Evolutionary conservation across 2,329 filamentous ascomycete species (phyloP), one percentile per base, ranked within the genome.

Genomic region (Alternaria sp.): DNA sequence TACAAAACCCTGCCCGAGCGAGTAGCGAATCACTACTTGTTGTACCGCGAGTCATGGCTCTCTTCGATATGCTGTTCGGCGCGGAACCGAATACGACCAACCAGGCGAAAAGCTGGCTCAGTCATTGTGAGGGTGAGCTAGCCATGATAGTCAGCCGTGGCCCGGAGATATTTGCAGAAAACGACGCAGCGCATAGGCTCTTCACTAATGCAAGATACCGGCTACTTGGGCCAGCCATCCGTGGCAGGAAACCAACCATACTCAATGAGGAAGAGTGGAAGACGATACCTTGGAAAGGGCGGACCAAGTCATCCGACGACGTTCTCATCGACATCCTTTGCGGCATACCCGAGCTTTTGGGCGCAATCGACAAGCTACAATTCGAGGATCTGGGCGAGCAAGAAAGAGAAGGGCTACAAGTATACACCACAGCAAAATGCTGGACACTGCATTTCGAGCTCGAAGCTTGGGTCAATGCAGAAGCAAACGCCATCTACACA

Each of bases 181-280:
- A 57, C 21, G 60, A 72, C 47, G 30, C 62, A 62, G 61, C 70
- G n/a, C 71, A 72, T 57, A 36, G 49, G 1, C 55, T 76, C 8
- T 77, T 77, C 21, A 62, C 51, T 1, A 72, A 73, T 43, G 71
- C 73, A 21, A 64, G 75, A 47, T 69, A 46, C 15, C 19, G 55
- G n/a, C 23, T 72, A 54, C 67, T 75, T 15, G 71, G 75, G 5
- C 62, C 65, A 10, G 66, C 67, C 3, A 56, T 73, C 74, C 85
- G 87, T 43, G 51, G 64, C 13, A 65, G 79, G 28, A 77, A 71
- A 52, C 62, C 69, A 4, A 76, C 73, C 6, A 66, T 77, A 17
- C 52, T 81, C 17, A 74, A 77, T 15, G 68, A 69, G 3, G 60
- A 68, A 13, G 69, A 70, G 19, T 81, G 79, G 79, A 78, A 77